A percentile compares a stretch with the other conserved stretches of the same genome.
Evolutionary conservation across 176 grass and related monocot genomes (phyloP).

Genomic region (Carex parvula): DNA sequence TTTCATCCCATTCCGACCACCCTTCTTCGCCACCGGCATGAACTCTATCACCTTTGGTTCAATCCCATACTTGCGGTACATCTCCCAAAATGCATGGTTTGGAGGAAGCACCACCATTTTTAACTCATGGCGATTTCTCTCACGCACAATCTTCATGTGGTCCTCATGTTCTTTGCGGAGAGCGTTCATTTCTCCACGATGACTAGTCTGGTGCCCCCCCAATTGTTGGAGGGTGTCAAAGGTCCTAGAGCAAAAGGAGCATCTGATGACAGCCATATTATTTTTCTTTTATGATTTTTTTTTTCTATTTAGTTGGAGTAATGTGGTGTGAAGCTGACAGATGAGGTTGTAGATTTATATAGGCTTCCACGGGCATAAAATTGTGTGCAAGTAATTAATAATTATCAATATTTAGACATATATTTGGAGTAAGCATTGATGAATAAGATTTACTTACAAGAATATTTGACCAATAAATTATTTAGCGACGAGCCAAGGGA

Average conservation of each 20-base stretch:
- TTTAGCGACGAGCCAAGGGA: neutral
- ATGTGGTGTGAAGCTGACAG: neutral
- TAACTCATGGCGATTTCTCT: neutral
- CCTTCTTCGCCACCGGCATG: neutral
- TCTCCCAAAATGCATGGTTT: neutral
- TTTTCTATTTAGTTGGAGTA: neutral
- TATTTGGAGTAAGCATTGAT: neutral
- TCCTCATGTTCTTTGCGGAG: neutral
- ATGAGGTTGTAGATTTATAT: neutral
- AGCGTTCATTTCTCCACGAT: neutral
- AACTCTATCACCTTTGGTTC: slow-evolving; percentile 1
- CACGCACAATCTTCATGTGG: neutral
- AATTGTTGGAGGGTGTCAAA: slow-evolving; percentile 5
- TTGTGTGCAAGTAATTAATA: neutral
- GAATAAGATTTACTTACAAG: neutral
- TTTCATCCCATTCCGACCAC: neutral
- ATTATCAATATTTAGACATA: neutral
- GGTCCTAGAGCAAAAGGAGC: neutral
- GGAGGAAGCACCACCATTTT: neutral
- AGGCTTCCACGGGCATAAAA: neutral
- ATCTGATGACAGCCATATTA: neutral
- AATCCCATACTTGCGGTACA: neutral
- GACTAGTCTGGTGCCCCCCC: slow-evolving; percentile 2
- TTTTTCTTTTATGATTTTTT: neutral
- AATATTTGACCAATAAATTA: slow-evolving; percentile 13